Evolutionary conservation across 2,329 filamentous ascomycete genomes (phyloP).

Genomic region (Aspergillus persii): DNA sequence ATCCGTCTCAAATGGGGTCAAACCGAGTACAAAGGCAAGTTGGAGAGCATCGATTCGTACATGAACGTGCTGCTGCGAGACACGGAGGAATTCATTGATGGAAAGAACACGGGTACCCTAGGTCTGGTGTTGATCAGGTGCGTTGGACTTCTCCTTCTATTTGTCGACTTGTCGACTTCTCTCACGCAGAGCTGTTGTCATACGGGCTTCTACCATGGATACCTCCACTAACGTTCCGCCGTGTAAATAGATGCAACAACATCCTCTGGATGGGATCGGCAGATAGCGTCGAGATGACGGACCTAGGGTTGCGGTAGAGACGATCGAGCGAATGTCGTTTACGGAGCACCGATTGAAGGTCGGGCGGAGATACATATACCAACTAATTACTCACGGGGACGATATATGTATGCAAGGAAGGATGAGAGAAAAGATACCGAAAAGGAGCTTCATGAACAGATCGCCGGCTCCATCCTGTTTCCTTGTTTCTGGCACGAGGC

Average conservation of each 20-base stretch:
- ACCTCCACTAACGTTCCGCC: not conserved
- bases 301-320: slow-evolving; percentile 35
- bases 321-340: slow-evolving; percentile 23
- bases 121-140: slow-evolving; percentile 92
- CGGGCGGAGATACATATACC: slow-evolving; percentile 16
- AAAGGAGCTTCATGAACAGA: slow-evolving; percentile 7
- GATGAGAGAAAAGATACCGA: not conserved
- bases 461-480: slow-evolving; percentile 13
- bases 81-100: slow-evolving; percentile 88
- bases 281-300: slow-evolving; percentile 50
- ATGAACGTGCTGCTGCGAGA: slow-evolving; percentile 96
- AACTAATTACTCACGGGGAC: slow-evolving; percentile 7
- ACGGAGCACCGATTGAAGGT: slow-evolving; percentile 6
- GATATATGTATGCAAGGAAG: slow-evolving; percentile 8
- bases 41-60: slow-evolving; percentile 94
- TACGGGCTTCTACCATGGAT: too few species aligned
- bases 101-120: slow-evolving; percentile 77
- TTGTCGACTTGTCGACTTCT: not conserved
- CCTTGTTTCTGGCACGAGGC: slow-evolving; percentile 20
- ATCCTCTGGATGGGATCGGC: slow-evolving; percentile 82
- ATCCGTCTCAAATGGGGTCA: slow-evolving; percentile 97
- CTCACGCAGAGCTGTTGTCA: not conserved
- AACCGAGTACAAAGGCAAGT: slow-evolving; percentile 91
- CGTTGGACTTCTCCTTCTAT: slow-evolving; percentile 16
- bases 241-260: slow-evolving; percentile 75